phyloP scores from a whole-genome alignment of 148 eudicot species.

The Rhododendron simsii region DNA sequence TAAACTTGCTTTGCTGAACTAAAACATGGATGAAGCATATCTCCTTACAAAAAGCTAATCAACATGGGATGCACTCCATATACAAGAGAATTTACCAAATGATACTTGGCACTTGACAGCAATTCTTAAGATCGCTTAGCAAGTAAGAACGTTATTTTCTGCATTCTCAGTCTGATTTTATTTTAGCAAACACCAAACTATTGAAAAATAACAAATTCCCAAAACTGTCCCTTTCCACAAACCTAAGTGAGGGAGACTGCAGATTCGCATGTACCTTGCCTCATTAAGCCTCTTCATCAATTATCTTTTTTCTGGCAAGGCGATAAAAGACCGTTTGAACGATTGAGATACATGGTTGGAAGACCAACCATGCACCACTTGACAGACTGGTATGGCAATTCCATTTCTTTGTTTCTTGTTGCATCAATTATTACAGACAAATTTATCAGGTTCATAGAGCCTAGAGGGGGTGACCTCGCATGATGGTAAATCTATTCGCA shows the following conservation, averaged over 20 bases:
- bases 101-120: not conserved
- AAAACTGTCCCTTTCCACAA: not conserved
- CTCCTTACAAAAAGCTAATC: not conserved
- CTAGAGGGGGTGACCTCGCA: not conserved
- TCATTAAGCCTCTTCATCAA: not conserved
- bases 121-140: not conserved
- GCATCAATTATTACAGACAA: not conserved
- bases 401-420: not conserved
- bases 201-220: not conserved
- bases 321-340: not conserved
- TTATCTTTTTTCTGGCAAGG: not conserved
- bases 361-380: not conserved
- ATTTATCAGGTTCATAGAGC: not conserved
- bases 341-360: not conserved
- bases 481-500: not conserved
- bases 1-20: not conserved
- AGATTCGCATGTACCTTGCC: not conserved
- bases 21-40: not conserved
- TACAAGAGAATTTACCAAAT: not conserved
- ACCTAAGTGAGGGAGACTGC: not conserved
- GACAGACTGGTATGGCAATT: not conserved
- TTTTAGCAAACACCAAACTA: not conserved
- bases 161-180: not conserved
- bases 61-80: not conserved
- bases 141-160: not conserved